phyloP scores from a whole-genome alignment of 495 filamentous ascomycete species.

The Lepraria neglecta region DNA sequence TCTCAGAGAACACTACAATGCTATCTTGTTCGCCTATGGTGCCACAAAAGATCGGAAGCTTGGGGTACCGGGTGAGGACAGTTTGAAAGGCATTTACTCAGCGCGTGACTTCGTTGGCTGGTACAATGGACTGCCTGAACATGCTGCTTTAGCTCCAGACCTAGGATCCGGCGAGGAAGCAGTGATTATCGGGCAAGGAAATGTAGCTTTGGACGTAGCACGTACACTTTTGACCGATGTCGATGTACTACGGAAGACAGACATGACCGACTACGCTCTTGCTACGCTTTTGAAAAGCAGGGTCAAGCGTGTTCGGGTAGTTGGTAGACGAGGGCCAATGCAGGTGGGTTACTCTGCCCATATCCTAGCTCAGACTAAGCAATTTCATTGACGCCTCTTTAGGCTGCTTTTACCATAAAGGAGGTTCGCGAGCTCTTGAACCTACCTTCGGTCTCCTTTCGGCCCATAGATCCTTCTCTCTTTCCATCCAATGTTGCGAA shows the following conservation, averaged over 20 bases:
- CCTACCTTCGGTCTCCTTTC: conserved; percentile 65
- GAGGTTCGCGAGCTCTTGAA: conserved; percentile 82
- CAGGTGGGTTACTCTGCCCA: conserved; percentile 48
- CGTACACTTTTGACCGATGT: conserved; percentile 73
- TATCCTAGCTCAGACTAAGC: not conserved
- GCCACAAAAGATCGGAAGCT: conserved; percentile 75
- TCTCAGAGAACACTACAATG: conserved; percentile 81
- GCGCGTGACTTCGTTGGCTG: conserved; percentile 94
- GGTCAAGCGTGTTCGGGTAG: conserved; percentile 72
- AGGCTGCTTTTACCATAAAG: conserved; percentile 92
- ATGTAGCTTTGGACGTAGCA: conserved; percentile 91
- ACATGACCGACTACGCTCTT: conserved; percentile 79
- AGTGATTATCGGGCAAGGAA: conserved; percentile 87
- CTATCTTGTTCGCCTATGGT: conserved; percentile 87
- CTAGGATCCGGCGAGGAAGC: conserved; percentile 75
- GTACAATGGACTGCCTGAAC: conserved; percentile 94
- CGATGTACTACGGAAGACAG: conserved; percentile 67
- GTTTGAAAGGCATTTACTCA: conserved; percentile 68
- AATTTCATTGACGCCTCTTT: conserved; percentile 15
- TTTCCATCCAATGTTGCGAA: conserved; percentile 53
- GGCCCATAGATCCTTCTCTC: conserved; percentile 56
- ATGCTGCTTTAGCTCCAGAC: conserved; percentile 67
- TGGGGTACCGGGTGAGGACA: conserved; percentile 72
- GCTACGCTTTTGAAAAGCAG: conserved; percentile 64
- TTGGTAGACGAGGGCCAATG: conserved; percentile 81